phyloP scores from a whole-genome alignment of 2,329 filamentous ascomycete species.

The Spiromastix sp. region DNA sequence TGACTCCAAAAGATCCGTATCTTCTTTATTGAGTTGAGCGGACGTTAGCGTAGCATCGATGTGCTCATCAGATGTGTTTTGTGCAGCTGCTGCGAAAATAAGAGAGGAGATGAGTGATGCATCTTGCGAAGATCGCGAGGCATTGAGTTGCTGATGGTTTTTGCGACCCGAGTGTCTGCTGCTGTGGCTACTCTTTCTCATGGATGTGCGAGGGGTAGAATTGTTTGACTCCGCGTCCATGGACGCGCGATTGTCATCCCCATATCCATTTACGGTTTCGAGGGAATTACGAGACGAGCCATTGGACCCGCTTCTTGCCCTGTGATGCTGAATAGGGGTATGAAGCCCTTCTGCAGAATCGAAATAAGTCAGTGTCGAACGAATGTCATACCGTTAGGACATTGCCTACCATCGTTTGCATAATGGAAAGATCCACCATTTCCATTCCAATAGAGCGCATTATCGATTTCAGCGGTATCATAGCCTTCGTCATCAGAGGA shows the following conservation, averaged over 20 bases:
- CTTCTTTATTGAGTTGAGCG: slow-evolving; percentile 39
- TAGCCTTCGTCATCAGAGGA: slow-evolving; percentile 19
- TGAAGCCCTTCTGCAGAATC: too few species aligned
- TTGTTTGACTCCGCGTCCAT: too few species aligned
- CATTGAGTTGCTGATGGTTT: too few species aligned
- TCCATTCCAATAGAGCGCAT: slow-evolving; percentile 29
- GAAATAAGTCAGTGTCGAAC: too few species aligned
- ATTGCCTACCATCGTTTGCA: background rate
- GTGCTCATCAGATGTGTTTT: slow-evolving; percentile 4
- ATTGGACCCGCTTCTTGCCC: too few species aligned
- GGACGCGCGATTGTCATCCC: too few species aligned
- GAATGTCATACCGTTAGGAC: too few species aligned
- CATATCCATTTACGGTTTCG: too few species aligned
- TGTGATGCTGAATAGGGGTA: too few species aligned
- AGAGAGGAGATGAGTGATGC: slow-evolving; percentile 3
- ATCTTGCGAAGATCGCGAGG: too few species aligned
- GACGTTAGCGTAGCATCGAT: slow-evolving; percentile 23
- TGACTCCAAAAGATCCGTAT: slow-evolving; percentile 47
- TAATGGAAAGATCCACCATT: slow-evolving; percentile 14
- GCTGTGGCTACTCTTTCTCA: background rate
- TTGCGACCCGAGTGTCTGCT: slow-evolving; percentile 1
- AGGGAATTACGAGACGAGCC: too few species aligned
- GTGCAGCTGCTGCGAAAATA: slow-evolving; percentile 3
- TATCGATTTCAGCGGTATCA: slow-evolving; percentile 30
- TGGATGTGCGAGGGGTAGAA: slow-evolving; percentile 1